These are phyloP conservation scores for Chalciporus piperatus DNA, from an alignment of 768 basidiomycete genomes.

Conservation along the genomic window DNA sequence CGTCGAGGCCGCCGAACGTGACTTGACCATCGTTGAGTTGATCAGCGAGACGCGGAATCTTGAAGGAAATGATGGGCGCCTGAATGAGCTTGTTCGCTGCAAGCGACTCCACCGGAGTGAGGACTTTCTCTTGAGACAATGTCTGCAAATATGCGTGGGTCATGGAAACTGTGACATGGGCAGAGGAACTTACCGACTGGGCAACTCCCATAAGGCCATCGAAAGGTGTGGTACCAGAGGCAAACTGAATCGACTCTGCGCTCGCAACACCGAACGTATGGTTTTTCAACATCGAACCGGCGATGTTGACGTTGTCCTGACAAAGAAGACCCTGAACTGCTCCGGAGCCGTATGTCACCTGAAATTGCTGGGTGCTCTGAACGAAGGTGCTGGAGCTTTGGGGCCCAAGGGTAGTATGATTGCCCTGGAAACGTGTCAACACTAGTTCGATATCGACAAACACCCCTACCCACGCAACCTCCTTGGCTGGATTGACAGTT, in stretches of 20 bases:
- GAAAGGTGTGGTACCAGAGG: conserved; percentile 45
- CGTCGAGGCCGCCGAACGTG: conserved; percentile 77
- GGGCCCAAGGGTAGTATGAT: conserved; percentile 65
- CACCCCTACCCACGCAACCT: conserved; percentile 37
- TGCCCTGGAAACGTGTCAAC: conserved; percentile 42
- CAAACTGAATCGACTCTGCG: conserved; percentile 61
- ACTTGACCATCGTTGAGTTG: conserved; percentile 67
- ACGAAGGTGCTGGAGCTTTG: conserved; percentile 61
- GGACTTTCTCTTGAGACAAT: conserved; percentile 61
- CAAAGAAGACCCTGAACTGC: conserved; percentile 62
- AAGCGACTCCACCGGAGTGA: conserved; percentile 73
- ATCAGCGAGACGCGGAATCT: conserved; percentile 73
- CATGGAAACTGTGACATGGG: conserved; percentile 1
- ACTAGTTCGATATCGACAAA: background rate
- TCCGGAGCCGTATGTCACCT: conserved; percentile 70
- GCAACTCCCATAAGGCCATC: conserved; percentile 81
- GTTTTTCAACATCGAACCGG: conserved; percentile 51
- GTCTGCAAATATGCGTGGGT: conserved; percentile 30
- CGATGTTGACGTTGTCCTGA: conserved; percentile 60
- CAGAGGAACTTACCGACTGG: conserved; percentile 49
- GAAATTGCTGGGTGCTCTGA: conserved; percentile 48
- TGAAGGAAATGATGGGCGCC: conserved; percentile 72
- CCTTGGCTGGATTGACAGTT: conserved; percentile 44
- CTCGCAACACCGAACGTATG: conserved; percentile 71
- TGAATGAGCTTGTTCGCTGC: conserved; percentile 53